Percentiles rank a stretch among this genome's conserved stretches.
Conservation (phyloP, 345 rosid species). For the Iberis pinnata region DNA sequence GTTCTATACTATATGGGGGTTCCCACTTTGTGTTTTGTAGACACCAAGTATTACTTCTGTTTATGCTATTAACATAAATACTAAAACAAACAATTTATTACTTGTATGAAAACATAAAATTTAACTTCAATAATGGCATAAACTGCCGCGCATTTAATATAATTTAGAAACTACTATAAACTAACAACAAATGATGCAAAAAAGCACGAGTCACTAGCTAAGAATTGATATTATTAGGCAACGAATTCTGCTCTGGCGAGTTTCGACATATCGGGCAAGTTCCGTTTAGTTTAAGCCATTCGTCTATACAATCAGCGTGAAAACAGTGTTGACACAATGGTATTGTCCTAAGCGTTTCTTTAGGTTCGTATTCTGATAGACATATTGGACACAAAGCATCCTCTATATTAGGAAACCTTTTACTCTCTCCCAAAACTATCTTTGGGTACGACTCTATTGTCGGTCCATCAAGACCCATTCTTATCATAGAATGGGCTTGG, state of each 20-base stretch:
- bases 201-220: not conserved
- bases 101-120: too few relatives aligned
- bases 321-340: conserved; percentile 58
- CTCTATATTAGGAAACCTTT: conserved; percentile 35
- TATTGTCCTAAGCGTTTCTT: conserved; percentile 46
- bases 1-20: too few relatives aligned
- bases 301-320: conserved; percentile 52
- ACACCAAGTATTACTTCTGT: too few relatives aligned
- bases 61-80: too few relatives aligned
- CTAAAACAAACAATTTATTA: too few relatives aligned
- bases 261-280: conserved; percentile 61
- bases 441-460: conserved; percentile 59
- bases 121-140: too few relatives aligned
- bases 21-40: too few relatives aligned
- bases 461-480: conserved; percentile 38
- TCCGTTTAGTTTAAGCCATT: conserved; percentile 50
- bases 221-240: not conserved
- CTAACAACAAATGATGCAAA: too few relatives aligned
- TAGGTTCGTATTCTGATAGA: conserved; percentile 45
- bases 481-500: conserved; percentile 5
- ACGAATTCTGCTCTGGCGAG: conserved; percentile 25
- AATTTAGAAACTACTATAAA: too few relatives aligned
- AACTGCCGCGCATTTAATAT: too few relatives aligned
- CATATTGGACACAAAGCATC: conserved; percentile 53
- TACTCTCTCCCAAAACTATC: conserved; percentile 45